A percentile compares a stretch with the other conserved stretches of the same genome.
phyloP scores from a whole-genome alignment of 2,329 filamentous ascomycete genomes.

The Ophiostoma ulmi region DNA sequence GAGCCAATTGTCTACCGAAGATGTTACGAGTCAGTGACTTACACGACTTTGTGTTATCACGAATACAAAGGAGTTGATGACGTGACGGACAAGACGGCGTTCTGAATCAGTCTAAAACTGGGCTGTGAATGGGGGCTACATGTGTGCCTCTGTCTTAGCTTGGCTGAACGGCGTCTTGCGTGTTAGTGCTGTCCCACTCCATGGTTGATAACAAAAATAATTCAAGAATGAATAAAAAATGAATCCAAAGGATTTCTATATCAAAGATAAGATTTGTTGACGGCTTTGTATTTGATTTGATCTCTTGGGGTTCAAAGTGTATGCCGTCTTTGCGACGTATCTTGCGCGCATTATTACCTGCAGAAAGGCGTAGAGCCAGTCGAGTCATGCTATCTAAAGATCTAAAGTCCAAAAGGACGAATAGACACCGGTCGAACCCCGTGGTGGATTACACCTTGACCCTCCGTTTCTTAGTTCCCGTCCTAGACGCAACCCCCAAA shows the following conservation, averaged over 20 bases:
- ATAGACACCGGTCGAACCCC: background rate
- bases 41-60: conserved; percentile 14
- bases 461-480: background rate
- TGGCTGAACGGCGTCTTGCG: conserved; percentile 9
- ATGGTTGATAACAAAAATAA: background rate
- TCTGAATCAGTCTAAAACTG: background rate
- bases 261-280: background rate
- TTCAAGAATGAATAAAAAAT: background rate
- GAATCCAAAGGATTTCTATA: background rate
- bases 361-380: background rate
- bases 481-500: background rate
- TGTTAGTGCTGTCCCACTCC: conserved; percentile 1
- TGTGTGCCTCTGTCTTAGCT: background rate
- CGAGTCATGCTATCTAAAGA: conserved; percentile 7
- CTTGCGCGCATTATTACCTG: background rate
- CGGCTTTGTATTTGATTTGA: background rate
- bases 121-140: background rate
- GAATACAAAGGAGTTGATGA: background rate
- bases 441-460: background rate
- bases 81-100: conserved; percentile 9
- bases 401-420: background rate
- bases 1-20: background rate
- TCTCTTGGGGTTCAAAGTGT: background rate
- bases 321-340: background rate
- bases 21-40: conserved; percentile 8